Evolutionary conservation across 257 asterid species (phyloP), one percentile per base, ranked within the genome.

Genomic region (Fraxinus americana): DNA sequence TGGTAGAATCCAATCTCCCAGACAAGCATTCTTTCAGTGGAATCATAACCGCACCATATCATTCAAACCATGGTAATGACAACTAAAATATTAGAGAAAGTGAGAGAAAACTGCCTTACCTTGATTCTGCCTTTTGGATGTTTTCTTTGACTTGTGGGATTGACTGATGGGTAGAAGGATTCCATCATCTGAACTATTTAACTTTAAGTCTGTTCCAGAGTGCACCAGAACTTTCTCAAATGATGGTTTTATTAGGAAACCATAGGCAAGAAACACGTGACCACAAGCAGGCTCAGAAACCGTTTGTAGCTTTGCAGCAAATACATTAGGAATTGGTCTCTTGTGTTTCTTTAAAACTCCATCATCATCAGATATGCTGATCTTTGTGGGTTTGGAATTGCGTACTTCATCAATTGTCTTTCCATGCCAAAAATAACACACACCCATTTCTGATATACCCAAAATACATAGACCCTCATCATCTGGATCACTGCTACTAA

Each of bases 341-440:
- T 84, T 91, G 81, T 83, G 84, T 78, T 88, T 91, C 87, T 88
- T 79, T 59, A 69, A 77, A 72, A 78, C 45, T 78, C 72, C 83
- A 19, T 86, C 96, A 85, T 91, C 94, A 79, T 59, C 80, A 59
- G 87, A 74, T 79, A 85, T 73, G 43, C 12, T 76, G 78, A 95
- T 89, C 82, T 93, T 91, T 48, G 99, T 86, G 77, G 97, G 91
- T 79, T 90, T 90, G 43, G 85, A 85, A 83, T 87, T 81, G 30
- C 77, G 89, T 78, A 95, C 66, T 73, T 88, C 99, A 59, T 89
- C 91, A 21, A 89, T 80, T 67, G 86, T 88, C 77, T 84, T 88
- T 67, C 87, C 98, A 65, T 89, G 89, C 98, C 98, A 95, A 83
- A 93, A 90, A 83, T 93, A 95, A 81, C 99, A 91, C 59, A 90